Conservation (phyloP, 2,329 filamentous ascomycete species). For the Colletotrichum tropicicola region DNA sequence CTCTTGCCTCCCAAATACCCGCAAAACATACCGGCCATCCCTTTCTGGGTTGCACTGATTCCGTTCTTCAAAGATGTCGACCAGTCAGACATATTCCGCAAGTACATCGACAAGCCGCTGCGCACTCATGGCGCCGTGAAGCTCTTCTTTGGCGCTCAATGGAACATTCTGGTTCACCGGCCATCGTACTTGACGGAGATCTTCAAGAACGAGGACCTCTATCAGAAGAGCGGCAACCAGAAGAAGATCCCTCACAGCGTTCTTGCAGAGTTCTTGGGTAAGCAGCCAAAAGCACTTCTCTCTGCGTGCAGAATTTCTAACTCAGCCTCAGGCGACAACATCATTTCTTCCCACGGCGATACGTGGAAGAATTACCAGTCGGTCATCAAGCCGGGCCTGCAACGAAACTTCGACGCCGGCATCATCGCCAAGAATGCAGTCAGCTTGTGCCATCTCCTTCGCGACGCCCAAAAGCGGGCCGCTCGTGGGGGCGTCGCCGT, state of each 20-base stretch:
- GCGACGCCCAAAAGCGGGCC: slow-evolving; percentile 36
- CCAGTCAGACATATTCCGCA: slow-evolving; percentile 48
- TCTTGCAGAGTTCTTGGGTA: slow-evolving; percentile 42
- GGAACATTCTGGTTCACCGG: slow-evolving; percentile 56
- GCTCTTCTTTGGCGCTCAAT: slow-evolving; percentile 57
- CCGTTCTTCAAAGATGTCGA: slow-evolving; percentile 52
- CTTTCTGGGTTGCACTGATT: slow-evolving; percentile 52
- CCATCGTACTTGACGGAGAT: slow-evolving; percentile 52
- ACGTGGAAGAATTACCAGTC: slow-evolving; percentile 45
- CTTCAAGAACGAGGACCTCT: slow-evolving; percentile 42
- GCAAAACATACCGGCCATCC: slow-evolving; percentile 50
- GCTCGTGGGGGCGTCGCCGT: slow-evolving; percentile 36
- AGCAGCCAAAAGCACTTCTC: neutral
- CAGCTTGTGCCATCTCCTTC: slow-evolving; percentile 38
- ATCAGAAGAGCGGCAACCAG: slow-evolving; percentile 49
- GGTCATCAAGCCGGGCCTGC: slow-evolving; percentile 47
- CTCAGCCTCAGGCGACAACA: slow-evolving; percentile 42
- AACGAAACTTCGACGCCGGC: slow-evolving; percentile 35
- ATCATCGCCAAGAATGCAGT: slow-evolving; percentile 36
- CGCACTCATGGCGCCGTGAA: slow-evolving; percentile 54
- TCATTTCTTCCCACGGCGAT: slow-evolving; percentile 47
- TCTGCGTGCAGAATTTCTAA: neutral
- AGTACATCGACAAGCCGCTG: slow-evolving; percentile 48
- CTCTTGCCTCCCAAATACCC: slow-evolving; percentile 37
- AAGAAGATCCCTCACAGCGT: slow-evolving; percentile 50